Evolutionary conservation across 1,139 yeast species (phyloP), one percentile per base, ranked within the genome.

Genomic region (Protomyces inundatus): DNA sequence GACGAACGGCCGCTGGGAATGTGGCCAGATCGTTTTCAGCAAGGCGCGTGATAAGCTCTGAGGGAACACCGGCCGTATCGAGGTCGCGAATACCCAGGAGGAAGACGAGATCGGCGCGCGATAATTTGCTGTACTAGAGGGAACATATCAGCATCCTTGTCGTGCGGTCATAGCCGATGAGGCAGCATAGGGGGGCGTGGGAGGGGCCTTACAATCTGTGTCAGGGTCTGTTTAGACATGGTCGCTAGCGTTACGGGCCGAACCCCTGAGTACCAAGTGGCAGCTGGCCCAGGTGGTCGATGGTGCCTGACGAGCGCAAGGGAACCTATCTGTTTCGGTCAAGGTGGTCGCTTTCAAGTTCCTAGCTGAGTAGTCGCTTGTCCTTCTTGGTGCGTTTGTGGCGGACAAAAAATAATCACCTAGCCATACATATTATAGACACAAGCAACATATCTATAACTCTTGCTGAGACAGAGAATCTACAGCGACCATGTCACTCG

Each of bases 181-280:
- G 45, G 14, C 14, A 40, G 14, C 5, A 5, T n/a, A 6, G 16
- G 34, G n/a, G 4, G 10, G 33, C n/a, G 23, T 6, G 53, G 35
- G 55, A 39, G 14, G 40, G 16, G 48, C 48, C 62, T 32, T 42
- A 58, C 62, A 16, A 58, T 58, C 56, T 58, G 62, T 33, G 56
- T 51, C 36, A 58, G 53, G 12, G 62, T 58, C 62, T 52, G 62
- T 32, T 58, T 50, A 4, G 62, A 58, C 62, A 58, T 58, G 40
- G 37, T 7, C 10, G n/a, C 37, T 14, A 23, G 23, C 23, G 23
- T 23, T 23, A 2, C 23, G 23, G 23, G 23, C 23, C 23, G 23
- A 23, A 23, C 23, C 23, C 23, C 23, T 23, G 23, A 23, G 23
- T 23, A 23, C 23, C 23, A 23, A 23, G 23, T 23, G 23, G 23